Base-by-base conservation (phyloP, 2,329 filamentous ascomycete genomes). In the Leptographium wingfieldii region DNA sequence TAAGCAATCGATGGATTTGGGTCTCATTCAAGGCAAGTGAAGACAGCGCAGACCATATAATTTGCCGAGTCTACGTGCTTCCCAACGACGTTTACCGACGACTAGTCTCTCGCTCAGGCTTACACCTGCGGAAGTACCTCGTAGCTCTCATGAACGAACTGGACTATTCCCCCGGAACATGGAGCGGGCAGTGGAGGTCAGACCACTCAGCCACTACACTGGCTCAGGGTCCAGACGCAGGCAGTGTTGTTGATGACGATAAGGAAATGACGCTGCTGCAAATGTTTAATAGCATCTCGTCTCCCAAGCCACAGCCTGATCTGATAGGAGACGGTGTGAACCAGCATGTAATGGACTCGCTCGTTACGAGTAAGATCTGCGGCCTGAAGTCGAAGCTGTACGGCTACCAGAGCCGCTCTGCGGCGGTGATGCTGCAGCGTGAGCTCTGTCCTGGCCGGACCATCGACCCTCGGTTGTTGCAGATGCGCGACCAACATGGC, bases 371-470 rank as follows among this genome's bases (percentile, higher is more conserved):
- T 66, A 66, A 73, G 14, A 65, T 88, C 0, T 67, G 72, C 1
- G 87, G 86, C 0, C 69, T 92, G 5, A 79, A 71, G 16, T 88
- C 89, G 0, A 73, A 73, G 0, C 74, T 96, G 0, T 88, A 94
- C 68, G 78, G 81, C 0, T 95, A 95, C 66, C 92, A 97, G 69
- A 80, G 85, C 57, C 81, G 86, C 53, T 92, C 91, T 1, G 86
- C 87, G 0, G 89, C 88, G 4, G 70, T 86, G 33, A 96, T 97
- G 91, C 73, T 96, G 22, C 86, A 94, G 68, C 84, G 86, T 58
- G 92, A 97, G 71, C 72, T 79, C 6, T 79, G 84, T 27, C 83
- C 87, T 0, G 77, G 78, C 5, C 75, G 81, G 33, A 74, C 83
- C 6, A 72, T 91, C 10, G 92, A 96, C 70, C 90, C 92, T 11